A percentile compares a stretch with the other conserved stretches of the same genome.
phyloP scores from a whole-genome alignment of 202 grass and related monocot genomes.

The Setaria viridis region DNA sequence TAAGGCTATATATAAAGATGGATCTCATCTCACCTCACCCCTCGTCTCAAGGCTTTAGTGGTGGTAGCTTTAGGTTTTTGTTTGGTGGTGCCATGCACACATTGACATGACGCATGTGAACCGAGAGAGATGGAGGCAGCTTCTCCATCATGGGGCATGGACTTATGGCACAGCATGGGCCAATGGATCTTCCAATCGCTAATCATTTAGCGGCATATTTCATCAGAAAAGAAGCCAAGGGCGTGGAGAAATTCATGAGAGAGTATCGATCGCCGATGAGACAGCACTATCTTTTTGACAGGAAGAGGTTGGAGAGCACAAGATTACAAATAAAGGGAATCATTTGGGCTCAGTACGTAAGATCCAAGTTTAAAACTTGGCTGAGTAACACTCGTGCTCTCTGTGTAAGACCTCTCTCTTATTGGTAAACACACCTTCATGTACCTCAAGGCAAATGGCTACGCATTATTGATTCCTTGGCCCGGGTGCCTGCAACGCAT shows the following conservation, averaged over 20 bases:
- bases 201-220: conserved; percentile 45
- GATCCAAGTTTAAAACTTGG: not conserved
- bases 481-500: conserved; percentile 36
- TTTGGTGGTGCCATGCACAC: conserved; percentile 55
- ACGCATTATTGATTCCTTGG: conserved; percentile 48
- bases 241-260: not conserved
- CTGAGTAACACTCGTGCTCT: not conserved
- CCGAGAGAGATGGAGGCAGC: conserved; percentile 36
- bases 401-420: not conserved
- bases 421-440: not conserved
- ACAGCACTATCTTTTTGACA: conserved; percentile 43
- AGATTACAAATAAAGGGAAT: conserved; percentile 49
- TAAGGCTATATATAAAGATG: conserved; percentile 41
- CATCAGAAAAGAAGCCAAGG: not conserved
- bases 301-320: not conserved
- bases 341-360: conserved; percentile 33
- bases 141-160: conserved; percentile 53
- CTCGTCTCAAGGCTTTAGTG: conserved; percentile 29
- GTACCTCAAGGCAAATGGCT: conserved; percentile 26
- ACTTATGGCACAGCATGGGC: conserved; percentile 21
- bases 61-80: conserved; percentile 46
- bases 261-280: conserved; percentile 21
- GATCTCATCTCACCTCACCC: not conserved
- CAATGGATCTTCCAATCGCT: conserved; percentile 46
- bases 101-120: conserved; percentile 62